Conservation (phyloP, 441 rosid genomes). For the Hypseocharis bilobata region DNA sequence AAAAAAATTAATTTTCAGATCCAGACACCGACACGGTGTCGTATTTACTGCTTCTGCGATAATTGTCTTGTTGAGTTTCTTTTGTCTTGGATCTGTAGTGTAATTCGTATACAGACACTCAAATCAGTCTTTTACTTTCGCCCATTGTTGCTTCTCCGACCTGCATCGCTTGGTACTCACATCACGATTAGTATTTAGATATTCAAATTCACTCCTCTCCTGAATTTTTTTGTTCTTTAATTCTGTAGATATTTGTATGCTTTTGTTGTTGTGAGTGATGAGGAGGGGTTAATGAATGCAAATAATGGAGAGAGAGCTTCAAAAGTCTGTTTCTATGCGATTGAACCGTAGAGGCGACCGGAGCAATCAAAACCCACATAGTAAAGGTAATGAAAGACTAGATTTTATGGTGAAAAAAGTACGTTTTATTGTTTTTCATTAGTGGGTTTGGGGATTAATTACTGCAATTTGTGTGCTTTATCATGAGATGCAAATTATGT, state of each 20-base stretch:
- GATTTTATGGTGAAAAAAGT: background rate
- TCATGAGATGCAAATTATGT: background rate
- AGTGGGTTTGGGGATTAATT: background rate
- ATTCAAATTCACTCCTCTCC: background rate
- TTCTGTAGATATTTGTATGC: too few species aligned
- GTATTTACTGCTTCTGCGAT: too few species aligned
- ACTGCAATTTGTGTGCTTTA: background rate
- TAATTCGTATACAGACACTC: background rate
- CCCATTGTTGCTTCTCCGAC: background rate
- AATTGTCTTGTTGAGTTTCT: background rate
- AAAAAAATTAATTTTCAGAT: too few species aligned
- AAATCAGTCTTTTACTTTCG: background rate
- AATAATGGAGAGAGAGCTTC: conserved; percentile 46
- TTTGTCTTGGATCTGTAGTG: too few species aligned
- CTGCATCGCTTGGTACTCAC: background rate
- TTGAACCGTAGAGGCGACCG: conserved; percentile 56
- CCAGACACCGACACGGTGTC: background rate
- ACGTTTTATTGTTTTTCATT: background rate
- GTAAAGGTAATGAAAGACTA: conserved; percentile 33
- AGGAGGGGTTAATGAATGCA: background rate
- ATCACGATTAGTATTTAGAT: background rate
- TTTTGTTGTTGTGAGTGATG: too few species aligned
- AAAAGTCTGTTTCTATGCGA: conserved; percentile 44
- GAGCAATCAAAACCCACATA: conserved; percentile 24
- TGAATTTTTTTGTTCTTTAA: too few species aligned